Base-by-base conservation (phyloP, 345 rosid genomes). In the Reutealis trisperma region DNA sequence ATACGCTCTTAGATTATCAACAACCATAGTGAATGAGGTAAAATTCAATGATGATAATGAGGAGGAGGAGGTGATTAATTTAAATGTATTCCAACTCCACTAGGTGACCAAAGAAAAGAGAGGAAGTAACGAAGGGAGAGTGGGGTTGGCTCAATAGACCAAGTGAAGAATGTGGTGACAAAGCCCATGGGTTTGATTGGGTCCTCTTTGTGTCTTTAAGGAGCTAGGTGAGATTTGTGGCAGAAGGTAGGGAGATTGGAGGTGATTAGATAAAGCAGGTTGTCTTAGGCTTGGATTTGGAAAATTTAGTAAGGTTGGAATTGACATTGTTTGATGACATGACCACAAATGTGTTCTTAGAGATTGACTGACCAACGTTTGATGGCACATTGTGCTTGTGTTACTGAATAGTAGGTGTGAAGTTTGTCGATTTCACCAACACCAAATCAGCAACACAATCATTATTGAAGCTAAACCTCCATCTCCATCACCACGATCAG, bases 41-140 rank as follows among this genome's bases (percentile, higher is more conserved):
- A 85, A 70, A 63, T 86, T 67, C 1, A 84, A 65, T 1, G 86
- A 73, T 0, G 84, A 76, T 6, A 89, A 72, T 0, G 90, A 70
- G 0, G 91, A 27, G 30, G 30, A 27, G 30, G 30, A 80, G 18
- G 87, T 79, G 59, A 90, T 80, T 62, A 91, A 81, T 59, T 95
- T 96, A 49, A 95, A 88, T 89, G 51, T 94, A 94, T 80, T 95
- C 97, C 58, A 93, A 96, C 84, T 93, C 97, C 10, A 96, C 97
- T 69, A 93, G 91, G 87, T 90, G 87, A 67, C 98, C 94, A 65
- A 94, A 87, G 88, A 91, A 94, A 94, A 67, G 97, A 84, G 70
- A 89, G 81, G 24, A 90, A 87, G 9, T 94, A 87, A 57, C 92
- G 92, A 81, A 92, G 85, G 83, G 91, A 92, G 84, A 92, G 84